Conservation (phyloP, 2,329 filamentous ascomycete genomes). For the Uncinocarpus reesii region DNA sequence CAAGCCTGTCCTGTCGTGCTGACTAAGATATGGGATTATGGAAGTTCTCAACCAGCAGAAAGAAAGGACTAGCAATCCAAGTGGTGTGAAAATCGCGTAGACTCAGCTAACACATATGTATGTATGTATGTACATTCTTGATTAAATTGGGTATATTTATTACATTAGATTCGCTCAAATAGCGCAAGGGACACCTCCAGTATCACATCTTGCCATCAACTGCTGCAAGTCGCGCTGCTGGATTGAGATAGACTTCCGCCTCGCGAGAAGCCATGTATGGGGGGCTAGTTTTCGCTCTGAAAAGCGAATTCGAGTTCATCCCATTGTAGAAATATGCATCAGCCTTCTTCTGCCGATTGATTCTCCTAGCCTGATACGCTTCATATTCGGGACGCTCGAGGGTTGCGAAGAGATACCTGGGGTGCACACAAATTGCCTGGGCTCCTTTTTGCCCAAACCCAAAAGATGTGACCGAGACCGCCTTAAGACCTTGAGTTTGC, state of each 20-base stretch:
- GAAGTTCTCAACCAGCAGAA: too few species aligned
- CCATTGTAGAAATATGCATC: slow-evolving; percentile 2
- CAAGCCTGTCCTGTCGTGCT: too few species aligned
- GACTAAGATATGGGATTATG: too few species aligned
- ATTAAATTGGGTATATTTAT: too few species aligned
- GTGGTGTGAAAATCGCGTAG: too few species aligned
- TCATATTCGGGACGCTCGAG: background rate
- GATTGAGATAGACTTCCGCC: slow-evolving; percentile 1
- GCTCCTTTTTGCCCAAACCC: slow-evolving; percentile 40
- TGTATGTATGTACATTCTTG: too few species aligned
- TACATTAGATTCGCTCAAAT: background rate
- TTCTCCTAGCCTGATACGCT: background rate
- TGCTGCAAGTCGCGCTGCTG: background rate
- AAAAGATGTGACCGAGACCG: slow-evolving; percentile 35
- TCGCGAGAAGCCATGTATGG: background rate
- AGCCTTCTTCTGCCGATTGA: background rate
- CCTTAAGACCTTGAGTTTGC: slow-evolving; percentile 23
- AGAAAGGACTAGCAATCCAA: too few species aligned
- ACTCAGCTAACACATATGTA: too few species aligned
- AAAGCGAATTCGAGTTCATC: slow-evolving; percentile 3
- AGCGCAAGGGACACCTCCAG: too few species aligned
- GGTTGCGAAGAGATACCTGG: slow-evolving; percentile 25
- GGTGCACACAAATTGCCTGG: slow-evolving; percentile 29
- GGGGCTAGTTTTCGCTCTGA: slow-evolving; percentile 5
- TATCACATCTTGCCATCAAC: background rate